Conservation (phyloP, 2,329 filamentous ascomycete genomes). For the Verticillium nonalfalfae region DNA sequence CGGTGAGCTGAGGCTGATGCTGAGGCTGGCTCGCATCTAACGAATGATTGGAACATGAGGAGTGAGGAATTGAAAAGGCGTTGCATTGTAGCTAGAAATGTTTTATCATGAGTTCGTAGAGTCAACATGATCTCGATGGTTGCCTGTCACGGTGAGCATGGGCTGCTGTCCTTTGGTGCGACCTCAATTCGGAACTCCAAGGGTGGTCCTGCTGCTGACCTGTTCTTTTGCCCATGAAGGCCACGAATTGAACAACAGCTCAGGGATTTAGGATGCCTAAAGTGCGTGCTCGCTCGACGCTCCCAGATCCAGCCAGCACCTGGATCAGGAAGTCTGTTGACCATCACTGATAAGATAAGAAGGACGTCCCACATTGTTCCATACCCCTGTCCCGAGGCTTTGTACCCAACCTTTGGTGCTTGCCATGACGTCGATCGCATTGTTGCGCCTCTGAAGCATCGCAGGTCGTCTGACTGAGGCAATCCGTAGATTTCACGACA, state of each 20-base stretch:
- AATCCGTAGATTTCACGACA: neutral
- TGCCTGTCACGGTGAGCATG: neutral
- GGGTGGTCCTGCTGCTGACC: neutral
- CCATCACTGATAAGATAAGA: no score
- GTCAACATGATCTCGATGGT: neutral
- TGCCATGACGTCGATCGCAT: neutral
- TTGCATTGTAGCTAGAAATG: conserved; percentile 1
- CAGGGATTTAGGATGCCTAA: neutral
- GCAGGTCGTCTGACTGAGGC: neutral
- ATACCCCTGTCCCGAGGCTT: neutral
- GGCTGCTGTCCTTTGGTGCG: neutral
- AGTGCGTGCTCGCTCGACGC: neutral
- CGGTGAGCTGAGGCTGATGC: conserved; percentile 72
- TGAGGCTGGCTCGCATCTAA: conserved; percentile 60
- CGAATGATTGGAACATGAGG: neutral
- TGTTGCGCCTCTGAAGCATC: neutral
- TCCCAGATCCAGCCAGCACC: no score
- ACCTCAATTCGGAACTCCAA: no score
- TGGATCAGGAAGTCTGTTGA: no score
- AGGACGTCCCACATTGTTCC: no score
- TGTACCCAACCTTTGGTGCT: neutral
- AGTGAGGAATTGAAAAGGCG: conserved; percentile 1
- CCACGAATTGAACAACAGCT: no score
- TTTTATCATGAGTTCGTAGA: neutral
- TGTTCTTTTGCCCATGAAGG: no score